Base-by-base conservation (phyloP, 345 rosid species). In the Zanthoxylum bungeanum region DNA sequence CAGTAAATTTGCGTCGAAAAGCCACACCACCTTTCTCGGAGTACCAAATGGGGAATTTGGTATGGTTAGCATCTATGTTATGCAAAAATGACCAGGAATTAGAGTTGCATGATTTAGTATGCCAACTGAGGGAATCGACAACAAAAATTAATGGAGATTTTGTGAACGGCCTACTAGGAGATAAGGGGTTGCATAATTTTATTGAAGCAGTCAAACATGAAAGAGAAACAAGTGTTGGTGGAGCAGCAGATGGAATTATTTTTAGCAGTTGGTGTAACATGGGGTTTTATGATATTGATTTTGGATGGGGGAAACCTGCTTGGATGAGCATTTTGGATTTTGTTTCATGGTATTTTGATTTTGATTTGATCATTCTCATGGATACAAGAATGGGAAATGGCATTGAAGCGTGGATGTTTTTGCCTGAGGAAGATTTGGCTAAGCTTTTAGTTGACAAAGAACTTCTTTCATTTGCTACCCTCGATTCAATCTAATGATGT, bases 21-120 rank as follows among this genome's bases (percentile, higher is more conserved):
- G 31, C 56, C 10, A 25, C 56, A 19, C 77, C 81, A 8, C 79
- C 73, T 4, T 73, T 80, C 31, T 74, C 84, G 11, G 74, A 82
- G n/a, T 59, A 69, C 66, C 56, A 83, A 4, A 66, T 85, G 0
- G 90, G 88, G 12, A 87, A 84, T 60, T 77, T 85, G 14, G 64
- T 84, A 16, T 80, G 79, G 81, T 25, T 61, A 34, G 51, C 80
- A 5, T 60, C 7, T 12, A 64, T 73, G 17, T 40, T 60, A 22
- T 70, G 52, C 34, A 33, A 12, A 19, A 44, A 0, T 1, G 22
- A 39, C 4, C 69, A 66, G 56, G 73, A 59, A 2, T 30, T n/a
- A 56, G 77, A 72, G 22, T 47, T 77, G 52, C 30, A 19, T 25
- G 4, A 11, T 55, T 56, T 75, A n/a, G 72, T 59, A 7, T 44